Conservation (phyloP, 2,329 filamentous ascomycete genomes). For the Didymella glomerata region DNA sequence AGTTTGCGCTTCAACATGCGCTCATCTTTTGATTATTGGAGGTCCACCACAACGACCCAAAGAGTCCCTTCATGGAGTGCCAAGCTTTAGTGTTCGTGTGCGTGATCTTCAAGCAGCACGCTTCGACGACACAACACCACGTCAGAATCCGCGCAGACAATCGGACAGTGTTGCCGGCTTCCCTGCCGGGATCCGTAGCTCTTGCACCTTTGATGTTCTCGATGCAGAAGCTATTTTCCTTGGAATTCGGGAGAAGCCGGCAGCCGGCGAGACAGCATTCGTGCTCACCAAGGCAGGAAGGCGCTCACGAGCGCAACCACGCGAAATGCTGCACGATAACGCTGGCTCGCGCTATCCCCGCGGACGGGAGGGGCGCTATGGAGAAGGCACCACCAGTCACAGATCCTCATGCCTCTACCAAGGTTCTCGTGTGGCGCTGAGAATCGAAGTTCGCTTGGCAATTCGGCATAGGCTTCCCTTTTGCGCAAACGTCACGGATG, state of each 20-base stretch:
- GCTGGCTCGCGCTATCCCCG: conserved; percentile 11
- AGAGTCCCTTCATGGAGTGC: background rate
- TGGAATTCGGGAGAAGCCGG: conserved; percentile 14
- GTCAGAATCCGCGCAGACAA: conserved; percentile 2
- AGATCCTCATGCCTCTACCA: conserved; percentile 1
- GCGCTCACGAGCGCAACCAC: conserved; percentile 14
- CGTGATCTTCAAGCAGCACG: background rate
- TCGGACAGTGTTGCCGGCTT: conserved; percentile 1
- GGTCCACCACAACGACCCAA: background rate
- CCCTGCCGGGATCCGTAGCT: conserved; percentile 5
- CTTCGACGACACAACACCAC: conserved; percentile 1
- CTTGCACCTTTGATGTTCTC: conserved; percentile 4
- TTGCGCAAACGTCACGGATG: conserved; percentile 29
- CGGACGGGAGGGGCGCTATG: conserved; percentile 16
- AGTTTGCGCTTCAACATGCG: conserved; percentile 35
- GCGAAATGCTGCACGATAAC: conserved; percentile 3
- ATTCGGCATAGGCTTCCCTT: conserved; percentile 24
- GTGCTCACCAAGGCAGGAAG: conserved; percentile 9
- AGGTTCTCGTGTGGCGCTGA: conserved; percentile 24
- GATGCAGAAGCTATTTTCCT: conserved; percentile 7
- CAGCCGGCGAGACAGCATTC: background rate
- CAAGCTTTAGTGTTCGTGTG: conserved; percentile 6
- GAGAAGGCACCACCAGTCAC: conserved; percentile 7
- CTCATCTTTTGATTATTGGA: background rate
- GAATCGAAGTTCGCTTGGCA: conserved; percentile 27